These are phyloP conservation scores for Endothia cerciana DNA, from an alignment of 2,329 filamentous ascomycete genomes.

Conservation along the genomic window DNA sequence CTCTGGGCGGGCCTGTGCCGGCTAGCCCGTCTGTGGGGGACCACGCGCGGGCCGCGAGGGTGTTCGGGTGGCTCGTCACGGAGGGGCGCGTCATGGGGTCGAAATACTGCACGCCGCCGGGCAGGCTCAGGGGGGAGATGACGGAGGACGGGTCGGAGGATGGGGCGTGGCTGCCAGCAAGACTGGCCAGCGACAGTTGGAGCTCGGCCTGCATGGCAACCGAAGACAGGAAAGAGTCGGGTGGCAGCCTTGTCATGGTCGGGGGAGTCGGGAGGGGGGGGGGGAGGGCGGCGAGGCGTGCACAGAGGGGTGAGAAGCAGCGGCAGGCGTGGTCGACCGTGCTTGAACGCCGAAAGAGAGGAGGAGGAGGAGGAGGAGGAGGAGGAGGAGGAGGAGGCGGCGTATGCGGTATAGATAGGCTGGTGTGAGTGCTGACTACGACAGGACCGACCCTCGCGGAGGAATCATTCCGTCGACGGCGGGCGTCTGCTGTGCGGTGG, in stretches of 20 bases:
- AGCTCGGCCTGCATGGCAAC: constrained; percentile 42
- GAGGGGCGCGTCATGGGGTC: constrained; percentile 35
- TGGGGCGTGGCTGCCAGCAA: constrained; percentile 35
- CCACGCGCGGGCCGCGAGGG: constrained; percentile 26
- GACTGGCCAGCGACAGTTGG: constrained; percentile 33
- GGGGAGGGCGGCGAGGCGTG: too few species aligned
- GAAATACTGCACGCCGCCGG: constrained; percentile 44
- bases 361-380: not conserved
- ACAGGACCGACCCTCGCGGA: not conserved
- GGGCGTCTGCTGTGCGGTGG: constrained; percentile 2
- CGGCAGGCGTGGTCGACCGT: not conserved
- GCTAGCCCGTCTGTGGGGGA: constrained; percentile 22
- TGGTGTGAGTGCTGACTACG: not conserved
- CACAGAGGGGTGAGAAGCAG: not conserved
- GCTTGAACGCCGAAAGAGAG: too few species aligned
- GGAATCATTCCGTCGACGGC: constrained; percentile 13
- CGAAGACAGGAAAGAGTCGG: constrained; percentile 49
- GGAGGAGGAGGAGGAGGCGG: too few species aligned
- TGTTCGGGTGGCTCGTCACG: constrained; percentile 32
- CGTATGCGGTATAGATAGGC: too few species aligned
- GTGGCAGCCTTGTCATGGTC: constrained; percentile 46
- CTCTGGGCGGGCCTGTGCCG: constrained; percentile 31
- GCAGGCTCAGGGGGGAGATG: constrained; percentile 46
- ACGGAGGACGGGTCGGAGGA: constrained; percentile 38
- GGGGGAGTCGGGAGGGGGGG: too few species aligned